A percentile compares a stretch with the other conserved stretches of the same genome.
Evolutionary conservation across 2,329 filamentous ascomycete genomes (phyloP).

Genomic region (Talaromyces verruculosus): DNA sequence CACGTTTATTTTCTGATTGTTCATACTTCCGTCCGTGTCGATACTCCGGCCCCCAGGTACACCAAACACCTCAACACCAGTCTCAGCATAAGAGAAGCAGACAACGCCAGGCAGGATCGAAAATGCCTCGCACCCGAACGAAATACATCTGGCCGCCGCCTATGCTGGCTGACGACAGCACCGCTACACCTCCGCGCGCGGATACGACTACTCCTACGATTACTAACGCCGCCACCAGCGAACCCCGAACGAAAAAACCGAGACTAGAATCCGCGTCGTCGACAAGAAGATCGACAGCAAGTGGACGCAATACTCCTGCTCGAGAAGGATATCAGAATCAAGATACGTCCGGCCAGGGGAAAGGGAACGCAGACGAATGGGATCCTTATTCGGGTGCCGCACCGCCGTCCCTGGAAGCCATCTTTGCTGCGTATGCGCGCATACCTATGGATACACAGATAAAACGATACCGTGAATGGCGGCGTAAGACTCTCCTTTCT

Average conservation of each 20-base stretch:
- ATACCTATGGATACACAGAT: slow-evolving; percentile 16
- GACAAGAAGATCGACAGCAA: not conserved
- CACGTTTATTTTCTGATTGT: not conserved
- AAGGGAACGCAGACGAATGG: not conserved
- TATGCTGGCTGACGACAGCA: slow-evolving; percentile 5
- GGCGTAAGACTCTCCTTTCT: slow-evolving; percentile 10
- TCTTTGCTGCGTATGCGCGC: slow-evolving; percentile 9
- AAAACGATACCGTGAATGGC: slow-evolving; percentile 21
- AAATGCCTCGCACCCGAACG: slow-evolving; percentile 22
- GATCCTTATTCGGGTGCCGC: slow-evolving; percentile 9
- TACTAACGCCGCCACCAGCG: slow-evolving; percentile 1
- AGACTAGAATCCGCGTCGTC: slow-evolving; percentile 9
- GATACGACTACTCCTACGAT: slow-evolving; percentile 1
- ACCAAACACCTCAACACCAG: not conserved
- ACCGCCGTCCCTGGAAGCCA: slow-evolving; percentile 10
- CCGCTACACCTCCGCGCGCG: slow-evolving; percentile 3
- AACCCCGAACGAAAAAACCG: slow-evolving; percentile 20
- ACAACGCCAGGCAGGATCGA: not conserved
- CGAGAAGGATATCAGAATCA: not conserved
- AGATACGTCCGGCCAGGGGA: not conserved
- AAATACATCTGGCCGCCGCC: slow-evolving; percentile 24
- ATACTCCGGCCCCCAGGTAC: no score
- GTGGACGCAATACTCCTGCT: slow-evolving; percentile 2
- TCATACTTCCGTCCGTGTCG: not conserved
- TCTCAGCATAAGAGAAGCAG: not conserved